Conservation (phyloP, 257 asterid genomes). For the Solanum habrochaites region DNA sequence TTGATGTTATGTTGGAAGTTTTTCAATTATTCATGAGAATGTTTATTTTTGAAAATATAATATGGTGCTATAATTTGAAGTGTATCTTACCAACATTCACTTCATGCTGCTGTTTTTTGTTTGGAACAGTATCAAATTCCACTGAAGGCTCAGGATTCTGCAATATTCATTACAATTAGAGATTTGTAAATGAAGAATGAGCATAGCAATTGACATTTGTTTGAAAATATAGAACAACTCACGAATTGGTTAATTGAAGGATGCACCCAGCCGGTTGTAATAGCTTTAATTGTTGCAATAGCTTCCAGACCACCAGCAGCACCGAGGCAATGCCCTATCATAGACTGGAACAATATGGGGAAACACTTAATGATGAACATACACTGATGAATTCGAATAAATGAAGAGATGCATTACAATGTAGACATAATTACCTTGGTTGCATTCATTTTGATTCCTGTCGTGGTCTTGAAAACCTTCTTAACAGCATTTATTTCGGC, state of each 20-base stretch:
- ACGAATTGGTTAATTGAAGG: slow-evolving; percentile 84
- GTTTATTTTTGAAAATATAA: neutral
- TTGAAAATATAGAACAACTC: slow-evolving; percentile 5
- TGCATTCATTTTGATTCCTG: slow-evolving; percentile 75
- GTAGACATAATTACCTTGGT: slow-evolving; percentile 47
- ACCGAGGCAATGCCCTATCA: slow-evolving; percentile 96
- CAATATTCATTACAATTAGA: neutral
- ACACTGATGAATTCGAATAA: neutral
- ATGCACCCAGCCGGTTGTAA: slow-evolving; percentile 91
- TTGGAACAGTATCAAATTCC: slow-evolving; percentile 78
- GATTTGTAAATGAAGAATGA: neutral
- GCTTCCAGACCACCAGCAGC: slow-evolving; percentile 99
- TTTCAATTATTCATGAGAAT: neutral
- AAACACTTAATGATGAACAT: neutral
- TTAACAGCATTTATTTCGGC: slow-evolving; percentile 88
- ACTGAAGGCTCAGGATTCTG: slow-evolving; percentile 85
- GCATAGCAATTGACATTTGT: neutral
- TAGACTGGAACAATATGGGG: slow-evolving; percentile 43
- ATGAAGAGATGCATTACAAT: neutral
- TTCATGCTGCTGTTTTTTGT: slow-evolving; percentile 70
- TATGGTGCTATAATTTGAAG: neutral
- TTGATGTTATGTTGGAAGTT: neutral
- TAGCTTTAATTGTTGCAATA: slow-evolving; percentile 79
- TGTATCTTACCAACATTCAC: slow-evolving; percentile 62
- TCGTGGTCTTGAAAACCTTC: slow-evolving; percentile 79